phyloP scores from a whole-genome alignment of 495 filamentous ascomycete species.

The Gamarada debralockiae region DNA sequence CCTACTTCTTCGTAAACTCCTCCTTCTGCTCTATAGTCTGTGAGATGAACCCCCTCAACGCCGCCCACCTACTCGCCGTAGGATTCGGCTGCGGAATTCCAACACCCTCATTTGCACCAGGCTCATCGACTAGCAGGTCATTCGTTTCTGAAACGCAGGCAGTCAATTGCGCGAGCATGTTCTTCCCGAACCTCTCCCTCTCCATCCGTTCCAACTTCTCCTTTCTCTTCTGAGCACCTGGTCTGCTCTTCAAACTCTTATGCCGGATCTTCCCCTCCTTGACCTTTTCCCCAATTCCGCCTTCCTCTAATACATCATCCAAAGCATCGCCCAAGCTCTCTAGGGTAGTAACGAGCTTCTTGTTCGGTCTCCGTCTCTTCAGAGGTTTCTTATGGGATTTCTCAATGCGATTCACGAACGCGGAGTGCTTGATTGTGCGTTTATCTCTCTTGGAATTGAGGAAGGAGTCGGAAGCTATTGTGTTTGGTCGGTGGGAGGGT shows the following conservation, averaged over 20 bases:
- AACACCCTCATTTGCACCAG: slow-evolving; percentile 4
- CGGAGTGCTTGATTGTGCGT: slow-evolving; percentile 67
- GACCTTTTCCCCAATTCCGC: slow-evolving; percentile 9
- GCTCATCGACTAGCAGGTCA: neutral
- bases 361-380: slow-evolving; percentile 63
- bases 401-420: slow-evolving; percentile 70
- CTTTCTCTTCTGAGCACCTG: slow-evolving; percentile 79
- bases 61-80: slow-evolving; percentile 48
- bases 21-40: slow-evolving; percentile 56
- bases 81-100: slow-evolving; percentile 17
- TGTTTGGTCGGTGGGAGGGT: slow-evolving; percentile 36
- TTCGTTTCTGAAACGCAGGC: slow-evolving; percentile 3
- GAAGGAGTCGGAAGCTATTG: slow-evolving; percentile 41
- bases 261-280: slow-evolving; percentile 47
- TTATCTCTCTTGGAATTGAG: slow-evolving; percentile 73
- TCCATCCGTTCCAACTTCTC: slow-evolving; percentile 74
- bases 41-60: slow-evolving; percentile 51
- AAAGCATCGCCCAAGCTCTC: slow-evolving; percentile 75
- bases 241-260: slow-evolving; percentile 65
- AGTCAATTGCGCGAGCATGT: slow-evolving; percentile 57
- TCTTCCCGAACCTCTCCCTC: slow-evolving; percentile 75
- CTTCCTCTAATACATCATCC: slow-evolving; percentile 43
- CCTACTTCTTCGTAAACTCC: slow-evolving; percentile 31
- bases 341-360: slow-evolving; percentile 74
- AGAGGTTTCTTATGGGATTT: slow-evolving; percentile 45